Conservation (phyloP, 306 rosid genomes). For the Abrus precatorius region DNA sequence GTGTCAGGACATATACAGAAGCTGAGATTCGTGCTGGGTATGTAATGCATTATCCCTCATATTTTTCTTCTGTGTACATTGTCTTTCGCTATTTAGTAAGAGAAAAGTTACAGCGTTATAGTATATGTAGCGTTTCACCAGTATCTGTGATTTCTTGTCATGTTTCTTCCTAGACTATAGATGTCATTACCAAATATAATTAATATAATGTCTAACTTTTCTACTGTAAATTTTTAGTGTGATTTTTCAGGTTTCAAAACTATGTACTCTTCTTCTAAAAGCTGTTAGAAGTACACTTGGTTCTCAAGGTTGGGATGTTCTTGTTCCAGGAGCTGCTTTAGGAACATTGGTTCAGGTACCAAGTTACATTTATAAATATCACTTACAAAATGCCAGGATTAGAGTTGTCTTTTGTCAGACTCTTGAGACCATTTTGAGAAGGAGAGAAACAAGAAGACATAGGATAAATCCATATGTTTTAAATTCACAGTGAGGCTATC, state of each 20-base stretch:
- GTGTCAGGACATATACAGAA: conserved; percentile 86
- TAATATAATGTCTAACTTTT: conserved; percentile 46
- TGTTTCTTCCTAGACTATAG: conserved; percentile 36
- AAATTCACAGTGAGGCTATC: too few relatives aligned
- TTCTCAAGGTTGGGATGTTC: conserved; percentile 98
- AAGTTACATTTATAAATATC: conserved; percentile 39
- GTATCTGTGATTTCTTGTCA: conserved; percentile 37
- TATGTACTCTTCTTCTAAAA: conserved; percentile 85
- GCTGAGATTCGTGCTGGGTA: conserved; percentile 99
- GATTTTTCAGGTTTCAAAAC: conserved; percentile 96
- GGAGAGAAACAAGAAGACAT: too few relatives aligned
- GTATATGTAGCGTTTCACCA: conserved; percentile 16
- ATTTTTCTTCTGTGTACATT: conserved; percentile 5
- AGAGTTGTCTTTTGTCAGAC: too few relatives aligned
- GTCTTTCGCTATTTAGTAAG: conserved; percentile 29
- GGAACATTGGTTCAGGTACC: conserved; percentile 93
- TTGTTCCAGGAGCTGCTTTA: conserved; percentile 83
- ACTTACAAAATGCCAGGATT: neutral
- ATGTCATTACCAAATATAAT: conserved; percentile 29
- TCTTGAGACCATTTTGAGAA: too few relatives aligned
- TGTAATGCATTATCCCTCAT: conserved; percentile 25
- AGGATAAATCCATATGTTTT: too few relatives aligned
- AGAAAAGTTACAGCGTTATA: conserved; percentile 23
- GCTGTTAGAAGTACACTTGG: conserved; percentile 85
- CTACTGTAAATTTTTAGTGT: conserved; percentile 63